Base-by-base conservation (phyloP, 2,329 filamentous ascomycete species). In the Eutypella sp. region DNA sequence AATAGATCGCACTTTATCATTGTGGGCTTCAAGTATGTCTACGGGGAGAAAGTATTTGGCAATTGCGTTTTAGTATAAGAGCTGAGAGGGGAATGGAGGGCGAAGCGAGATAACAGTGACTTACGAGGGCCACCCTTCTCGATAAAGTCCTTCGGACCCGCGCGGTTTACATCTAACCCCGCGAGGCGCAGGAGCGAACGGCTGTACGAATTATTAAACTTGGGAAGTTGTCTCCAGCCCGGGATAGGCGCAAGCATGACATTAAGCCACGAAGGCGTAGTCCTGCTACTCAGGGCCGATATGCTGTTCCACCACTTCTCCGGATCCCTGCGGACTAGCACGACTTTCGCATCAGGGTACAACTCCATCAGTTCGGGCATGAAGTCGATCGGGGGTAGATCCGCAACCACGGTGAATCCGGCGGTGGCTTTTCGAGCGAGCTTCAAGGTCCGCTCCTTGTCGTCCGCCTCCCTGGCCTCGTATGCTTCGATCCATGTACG, bases 401-500 rank as follows among this genome's bases (percentile, higher is more conserved):
- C 56, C 2, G 55, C 51, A n/a, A 42, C 45, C 6, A 45, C 55
- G 6, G 42, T 52, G 44, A 55, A 58, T 3, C 55, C 56, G 11
- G 47, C 52, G 0, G 56, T 57, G 1, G 48, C 53, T 18, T 56
- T 41, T 4, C 44, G 48, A 7, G 57, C 48, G 4, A 55, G 42
- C 47, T 57, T 58, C 44, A 57, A 40, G 0, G 52, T 54, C 23
- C 41, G n/a, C 18, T 55, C 46, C 18, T 43, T 54, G 16, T 59
- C 49, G 8, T 58, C 59, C 0, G 49, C 50, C 2, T 53, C 40
- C 13, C 54, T 47, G 10, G 56, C 55, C 13, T 54, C 37, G 40
- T 59, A 59, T 2, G 58, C 58, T 9, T 54, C 48, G 24, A 58
- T 53, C 57, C 55, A 59, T 1, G 44, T 49, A 4, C 40, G 36